Evolutionary conservation across 768 basidiomycete genomes (phyloP).

Genomic region (Lactarius trivialis): DNA sequence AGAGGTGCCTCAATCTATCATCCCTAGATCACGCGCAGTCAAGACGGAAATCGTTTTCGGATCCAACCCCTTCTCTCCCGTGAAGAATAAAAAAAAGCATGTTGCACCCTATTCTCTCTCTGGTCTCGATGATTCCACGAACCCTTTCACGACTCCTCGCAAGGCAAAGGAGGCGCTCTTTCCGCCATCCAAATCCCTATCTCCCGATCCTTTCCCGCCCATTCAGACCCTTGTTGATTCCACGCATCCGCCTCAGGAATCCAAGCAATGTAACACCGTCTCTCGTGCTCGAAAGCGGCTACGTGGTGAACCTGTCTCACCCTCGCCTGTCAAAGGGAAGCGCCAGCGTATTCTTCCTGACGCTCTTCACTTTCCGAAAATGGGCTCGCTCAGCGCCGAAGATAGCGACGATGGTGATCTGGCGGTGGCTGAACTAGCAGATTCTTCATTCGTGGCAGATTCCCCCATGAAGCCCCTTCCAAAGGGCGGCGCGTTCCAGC

Average conservation of each 20-base stretch:
- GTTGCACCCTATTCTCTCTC: conserved; percentile 6
- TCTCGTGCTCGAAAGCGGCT: conserved; percentile 73
- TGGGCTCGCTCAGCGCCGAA: conserved; percentile 26
- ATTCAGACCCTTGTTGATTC: conserved; percentile 25
- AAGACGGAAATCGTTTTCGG: conserved; percentile 46
- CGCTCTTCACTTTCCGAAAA: conserved; percentile 34
- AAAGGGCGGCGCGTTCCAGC: conserved; percentile 55
- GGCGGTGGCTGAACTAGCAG: conserved; percentile 27
- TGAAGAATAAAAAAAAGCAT: conserved; percentile 49
- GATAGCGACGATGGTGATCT: conserved; percentile 34
- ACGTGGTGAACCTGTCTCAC: conserved; percentile 77
- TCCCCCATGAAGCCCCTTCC: conserved; percentile 61
- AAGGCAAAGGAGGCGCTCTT: conserved; percentile 27
- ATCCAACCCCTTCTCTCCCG: conserved; percentile 76
- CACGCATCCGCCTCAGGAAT: conserved; percentile 17
- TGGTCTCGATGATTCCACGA: conserved; percentile 40
- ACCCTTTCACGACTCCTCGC: conserved; percentile 33
- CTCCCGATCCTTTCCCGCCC: conserved; percentile 39
- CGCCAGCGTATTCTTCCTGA: conserved; percentile 50
- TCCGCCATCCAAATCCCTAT: conserved; percentile 27
- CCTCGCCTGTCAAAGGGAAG: conserved; percentile 75
- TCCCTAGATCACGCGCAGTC: conserved; percentile 46
- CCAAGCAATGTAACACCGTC: conserved; percentile 36
- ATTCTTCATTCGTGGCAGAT: conserved; percentile 55
- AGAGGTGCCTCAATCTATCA: conserved; percentile 33